These are phyloP conservation scores for Wallacemonas sp. DNA, from an alignment of 208 protist species.

Conservation along the genomic window DNA sequence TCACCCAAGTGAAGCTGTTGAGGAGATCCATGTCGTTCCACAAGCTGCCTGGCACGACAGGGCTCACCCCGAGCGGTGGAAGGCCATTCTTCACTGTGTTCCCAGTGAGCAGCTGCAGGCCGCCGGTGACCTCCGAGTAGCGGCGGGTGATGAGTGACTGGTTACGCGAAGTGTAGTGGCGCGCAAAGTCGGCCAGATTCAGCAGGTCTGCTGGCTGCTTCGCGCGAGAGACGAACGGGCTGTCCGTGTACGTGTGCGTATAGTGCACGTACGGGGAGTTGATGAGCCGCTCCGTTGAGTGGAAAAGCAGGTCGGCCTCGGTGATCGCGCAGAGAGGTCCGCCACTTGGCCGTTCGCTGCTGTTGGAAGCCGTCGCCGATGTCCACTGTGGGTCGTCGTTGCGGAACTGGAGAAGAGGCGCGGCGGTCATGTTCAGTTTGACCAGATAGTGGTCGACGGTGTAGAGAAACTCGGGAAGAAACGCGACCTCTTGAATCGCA, in stretches of 20 bases:
- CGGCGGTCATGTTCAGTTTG: slow-evolving; percentile 66
- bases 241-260: slow-evolving; percentile 40
- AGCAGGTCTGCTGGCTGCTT: slow-evolving; percentile 42
- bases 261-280: slow-evolving; percentile 52
- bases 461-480: slow-evolving; percentile 83
- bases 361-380: slow-evolving; percentile 12
- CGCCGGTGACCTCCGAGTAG: slow-evolving; percentile 34
- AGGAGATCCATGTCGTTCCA: slow-evolving; percentile 63
- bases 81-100: not conserved
- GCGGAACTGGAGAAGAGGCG: slow-evolving; percentile 53
- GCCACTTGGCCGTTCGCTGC: slow-evolving; percentile 10
- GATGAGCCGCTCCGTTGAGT: slow-evolving; percentile 47
- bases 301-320: slow-evolving; percentile 63
- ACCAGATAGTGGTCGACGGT: slow-evolving; percentile 34
- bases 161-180: slow-evolving; percentile 51
- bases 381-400: slow-evolving; percentile 3
- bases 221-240: slow-evolving; percentile 37
- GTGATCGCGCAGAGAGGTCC: slow-evolving; percentile 51
- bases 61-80: not conserved
- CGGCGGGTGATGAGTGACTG: slow-evolving; percentile 45
- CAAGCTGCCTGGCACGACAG: slow-evolving; percentile 21
- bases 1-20: slow-evolving; percentile 67
- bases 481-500: slow-evolving; percentile 41
- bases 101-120: slow-evolving; percentile 39
- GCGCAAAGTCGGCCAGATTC: slow-evolving; percentile 50